Base-by-base conservation (phyloP, 371 early-diverging fungal species). In the Thermomucor indicae-seudaticae region DNA sequence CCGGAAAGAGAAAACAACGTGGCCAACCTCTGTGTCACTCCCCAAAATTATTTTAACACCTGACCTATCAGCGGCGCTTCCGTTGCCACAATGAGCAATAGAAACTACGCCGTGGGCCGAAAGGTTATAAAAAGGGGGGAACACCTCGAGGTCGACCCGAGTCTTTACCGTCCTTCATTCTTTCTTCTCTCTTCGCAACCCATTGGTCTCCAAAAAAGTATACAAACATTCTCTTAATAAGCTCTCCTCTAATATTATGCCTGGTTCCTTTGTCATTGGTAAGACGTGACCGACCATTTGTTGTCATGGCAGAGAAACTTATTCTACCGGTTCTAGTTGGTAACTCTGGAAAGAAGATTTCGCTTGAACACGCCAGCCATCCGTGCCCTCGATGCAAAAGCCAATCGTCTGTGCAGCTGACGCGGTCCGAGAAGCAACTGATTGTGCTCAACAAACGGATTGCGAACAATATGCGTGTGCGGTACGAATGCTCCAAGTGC, bases 401-500 rank as follows among this genome's bases (percentile, higher is more conserved):
- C 11, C 35, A 58, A 28, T 43, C 51, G 1, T 69, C 73, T 6
- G 73, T 73, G n/a, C 67, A 62, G 41, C 31, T 73, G 30, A 73
- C 60, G 3, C 53, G 73, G 31, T 67, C 67, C 10, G 73, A 73
- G 55, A 66, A 50, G 40, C 67, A 59, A 19, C 49, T 58, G 39
- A 65, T 67, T 4, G 17, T 73, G 1, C 57, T 73, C 50, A 73
- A 69, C 34, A 60, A 62, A 32, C 60, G 61, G 17, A 58, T 73
- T 46, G 59, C 62, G 1, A 65, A 62, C 44, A 60, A 56, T 10
- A 65, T 64, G 62, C 59, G 65, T 5, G 74, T 74, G 6, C 65
- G 59, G 22, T 74, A 74, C 37, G 74, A 74, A 41, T 74, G 74
- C 44, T 51, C 56, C 1, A 59, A 56, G n/a, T 74, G 74, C 55